These are phyloP conservation scores for Kluyveromyces wickerhamii DNA, from an alignment of 805 yeast species.

Conservation along the genomic window DNA sequence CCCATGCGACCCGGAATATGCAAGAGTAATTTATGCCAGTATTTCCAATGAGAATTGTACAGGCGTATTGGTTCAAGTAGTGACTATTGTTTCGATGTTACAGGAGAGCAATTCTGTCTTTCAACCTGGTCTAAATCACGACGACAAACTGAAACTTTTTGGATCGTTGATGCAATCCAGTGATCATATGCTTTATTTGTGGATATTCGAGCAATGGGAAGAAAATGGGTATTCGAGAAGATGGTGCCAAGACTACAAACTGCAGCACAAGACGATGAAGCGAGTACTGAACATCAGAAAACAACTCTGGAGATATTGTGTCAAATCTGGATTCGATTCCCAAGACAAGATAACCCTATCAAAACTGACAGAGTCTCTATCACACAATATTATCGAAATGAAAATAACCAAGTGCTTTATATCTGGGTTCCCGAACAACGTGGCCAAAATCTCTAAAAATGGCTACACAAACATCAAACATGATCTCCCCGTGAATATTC, in stretches of 20 bases:
- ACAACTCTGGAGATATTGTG: conserved; percentile 59
- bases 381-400: conserved; percentile 7
- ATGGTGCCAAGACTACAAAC: conserved; percentile 82
- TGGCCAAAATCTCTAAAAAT: conserved; percentile 21
- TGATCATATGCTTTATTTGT: conserved; percentile 71
- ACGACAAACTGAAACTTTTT: conserved; percentile 13
- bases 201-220: conserved; percentile 72
- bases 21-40: conserved; percentile 65
- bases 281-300: conserved; percentile 63
- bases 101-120: conserved; percentile 69
- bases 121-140: conserved; percentile 15
- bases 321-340: conserved; percentile 23
- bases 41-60: conserved; percentile 37
- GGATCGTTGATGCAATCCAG: conserved; percentile 36
- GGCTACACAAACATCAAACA: conserved; percentile 38
- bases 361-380: neutral
- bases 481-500: conserved; percentile 68
- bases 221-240: conserved; percentile 55
- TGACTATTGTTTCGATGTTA: conserved; percentile 75
- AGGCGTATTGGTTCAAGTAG: conserved; percentile 54
- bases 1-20: conserved; percentile 86
- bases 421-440: conserved; percentile 28
- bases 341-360: conserved; percentile 1
- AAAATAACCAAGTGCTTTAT: conserved; percentile 22
- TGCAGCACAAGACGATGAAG: conserved; percentile 66